Percentiles rank a stretch among this genome's conserved stretches.
Conservation (phyloP, 73 alveolate species). For the Paramecium sexaurelia region DNA sequence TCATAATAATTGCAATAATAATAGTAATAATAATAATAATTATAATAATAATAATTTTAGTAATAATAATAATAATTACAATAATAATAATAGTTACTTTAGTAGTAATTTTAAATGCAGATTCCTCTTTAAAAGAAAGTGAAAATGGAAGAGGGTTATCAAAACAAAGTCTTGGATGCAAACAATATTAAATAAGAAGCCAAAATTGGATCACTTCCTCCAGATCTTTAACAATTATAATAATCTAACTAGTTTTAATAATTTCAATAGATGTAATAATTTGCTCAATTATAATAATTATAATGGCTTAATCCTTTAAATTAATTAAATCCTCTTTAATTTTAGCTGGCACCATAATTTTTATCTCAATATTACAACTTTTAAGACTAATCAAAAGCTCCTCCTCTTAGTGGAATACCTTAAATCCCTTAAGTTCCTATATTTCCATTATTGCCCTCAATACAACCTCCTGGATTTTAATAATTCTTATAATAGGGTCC, state of each 20-base stretch:
- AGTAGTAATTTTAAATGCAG: neutral
- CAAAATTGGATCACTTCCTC: neutral
- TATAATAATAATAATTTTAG: neutral
- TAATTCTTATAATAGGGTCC: neutral
- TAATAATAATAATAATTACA: neutral
- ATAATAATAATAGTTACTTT: neutral
- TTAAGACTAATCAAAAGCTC: neutral
- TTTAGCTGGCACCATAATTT: neutral
- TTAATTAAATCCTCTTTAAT: neutral
- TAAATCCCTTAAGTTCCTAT: neutral
- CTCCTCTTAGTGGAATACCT: neutral
- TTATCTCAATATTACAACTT: constrained; percentile 15
- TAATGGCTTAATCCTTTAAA: neutral
- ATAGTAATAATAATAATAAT: too few relatives aligned
- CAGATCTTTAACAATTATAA: neutral
- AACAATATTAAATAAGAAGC: neutral
- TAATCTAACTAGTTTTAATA: neutral
- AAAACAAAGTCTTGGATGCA: neutral
- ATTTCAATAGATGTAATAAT: neutral
- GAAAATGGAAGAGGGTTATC: neutral
- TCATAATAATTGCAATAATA: too few relatives aligned
- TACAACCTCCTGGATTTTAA: neutral
- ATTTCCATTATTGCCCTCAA: neutral
- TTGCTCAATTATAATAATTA: neutral
- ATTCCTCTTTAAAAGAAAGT: neutral